phyloP scores from a whole-genome alignment of 352 stramenopile genomes.

The Thalassiosira allenii region DNA sequence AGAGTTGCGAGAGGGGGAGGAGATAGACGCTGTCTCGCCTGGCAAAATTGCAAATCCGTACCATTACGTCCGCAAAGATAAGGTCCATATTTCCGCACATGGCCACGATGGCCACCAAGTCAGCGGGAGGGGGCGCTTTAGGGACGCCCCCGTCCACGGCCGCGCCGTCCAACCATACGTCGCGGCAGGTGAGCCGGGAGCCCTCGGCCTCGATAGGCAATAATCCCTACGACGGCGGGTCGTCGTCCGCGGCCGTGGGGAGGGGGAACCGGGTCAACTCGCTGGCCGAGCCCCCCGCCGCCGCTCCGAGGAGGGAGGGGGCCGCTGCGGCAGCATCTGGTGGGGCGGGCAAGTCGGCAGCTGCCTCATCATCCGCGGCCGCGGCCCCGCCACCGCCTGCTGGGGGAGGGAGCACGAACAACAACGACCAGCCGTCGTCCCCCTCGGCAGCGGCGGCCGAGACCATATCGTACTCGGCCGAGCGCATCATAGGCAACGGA shows the following conservation, averaged over 20 bases:
- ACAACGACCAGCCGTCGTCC: not conserved
- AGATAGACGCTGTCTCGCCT: too few species aligned
- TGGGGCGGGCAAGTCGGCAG: too few species aligned
- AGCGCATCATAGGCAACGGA: constrained; percentile 99
- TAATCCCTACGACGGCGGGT: too few species aligned
- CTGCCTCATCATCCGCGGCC: too few species aligned
- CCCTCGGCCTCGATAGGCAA: not conserved
- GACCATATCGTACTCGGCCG: constrained; percentile 93
- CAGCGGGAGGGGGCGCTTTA: not conserved
- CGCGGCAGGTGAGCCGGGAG: constrained; percentile 2
- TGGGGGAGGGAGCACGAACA: too few species aligned
- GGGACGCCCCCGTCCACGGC: constrained; percentile 25
- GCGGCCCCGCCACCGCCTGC: too few species aligned
- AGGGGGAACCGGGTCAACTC: not conserved
- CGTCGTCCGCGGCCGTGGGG: not conserved
- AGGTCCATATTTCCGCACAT: too few species aligned
- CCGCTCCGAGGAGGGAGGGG: not conserved
- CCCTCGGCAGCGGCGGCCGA: constrained; percentile 22
- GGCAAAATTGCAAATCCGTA: too few species aligned
- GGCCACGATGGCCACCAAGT: constrained; percentile 17
- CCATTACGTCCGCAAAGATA: too few species aligned
- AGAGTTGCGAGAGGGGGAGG: too few species aligned
- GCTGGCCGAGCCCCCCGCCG: not conserved
- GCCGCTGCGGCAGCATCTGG: not conserved
- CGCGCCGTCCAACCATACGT: constrained; percentile 11